A percentile compares a stretch with the other conserved stretches of the same genome.
phyloP scores from a whole-genome alignment of 1,284 basidiomycete species.

The Cryptococcus maquisensis region DNA sequence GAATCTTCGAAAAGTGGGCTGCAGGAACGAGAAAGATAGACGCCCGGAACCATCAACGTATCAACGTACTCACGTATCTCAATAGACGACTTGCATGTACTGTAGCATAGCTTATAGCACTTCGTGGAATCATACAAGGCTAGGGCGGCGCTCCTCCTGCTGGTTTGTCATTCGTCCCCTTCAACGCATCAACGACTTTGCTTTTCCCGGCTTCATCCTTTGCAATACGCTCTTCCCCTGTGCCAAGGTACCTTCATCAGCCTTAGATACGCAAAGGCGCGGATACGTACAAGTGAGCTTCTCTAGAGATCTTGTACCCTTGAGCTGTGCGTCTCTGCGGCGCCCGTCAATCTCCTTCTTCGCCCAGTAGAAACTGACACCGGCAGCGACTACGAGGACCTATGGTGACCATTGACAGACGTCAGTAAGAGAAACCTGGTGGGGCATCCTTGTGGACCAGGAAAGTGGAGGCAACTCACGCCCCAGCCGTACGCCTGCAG shows the following conservation, averaged over 20 bases:
- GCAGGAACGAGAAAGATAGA: no score
- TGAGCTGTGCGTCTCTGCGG: conserved; percentile 12
- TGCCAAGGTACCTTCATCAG: not conserved
- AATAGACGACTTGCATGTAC: not conserved
- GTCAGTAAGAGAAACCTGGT: not conserved
- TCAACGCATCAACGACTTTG: conserved; percentile 3
- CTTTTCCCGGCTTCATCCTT: conserved; percentile 1
- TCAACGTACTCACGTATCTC: no score
- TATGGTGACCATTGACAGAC: conserved; percentile 2
- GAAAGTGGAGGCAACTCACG: conserved; percentile 14
- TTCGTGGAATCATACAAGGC: not conserved
- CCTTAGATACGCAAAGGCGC: not conserved
- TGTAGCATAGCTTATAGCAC: conserved; percentile 3
- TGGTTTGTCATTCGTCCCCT: not conserved
- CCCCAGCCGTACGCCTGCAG: conserved; percentile 30
- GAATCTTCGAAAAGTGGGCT: not conserved
- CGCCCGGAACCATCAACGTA: no score
- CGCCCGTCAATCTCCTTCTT: conserved; percentile 52
- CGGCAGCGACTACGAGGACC: conserved; percentile 52
- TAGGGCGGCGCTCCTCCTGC: not conserved
- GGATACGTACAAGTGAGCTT: conserved; percentile 13
- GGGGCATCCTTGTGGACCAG: not conserved
- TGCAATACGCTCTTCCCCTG: conserved; percentile 15
- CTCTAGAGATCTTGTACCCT: conserved; percentile 13
- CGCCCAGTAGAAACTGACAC: conserved; percentile 53